Conservation (phyloP, 2,329 filamentous ascomycete genomes). For the Ophiocordyceps camponoti-rufipedis region DNA sequence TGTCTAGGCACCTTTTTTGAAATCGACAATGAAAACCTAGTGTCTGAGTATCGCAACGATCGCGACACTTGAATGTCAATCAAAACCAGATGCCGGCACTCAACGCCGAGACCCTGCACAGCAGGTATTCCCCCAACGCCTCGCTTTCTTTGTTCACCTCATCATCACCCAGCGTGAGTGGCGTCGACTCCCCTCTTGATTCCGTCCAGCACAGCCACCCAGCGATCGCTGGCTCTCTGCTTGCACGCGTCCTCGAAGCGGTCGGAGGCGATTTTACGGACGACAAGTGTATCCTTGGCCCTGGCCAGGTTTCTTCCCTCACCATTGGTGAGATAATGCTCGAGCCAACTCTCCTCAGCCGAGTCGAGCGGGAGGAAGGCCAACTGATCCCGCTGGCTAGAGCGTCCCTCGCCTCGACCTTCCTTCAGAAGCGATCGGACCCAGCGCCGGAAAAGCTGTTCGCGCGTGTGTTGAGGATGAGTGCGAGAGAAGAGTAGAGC, state of each 20-base stretch:
- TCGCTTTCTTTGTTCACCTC: not conserved
- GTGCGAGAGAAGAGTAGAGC: slow-evolving; percentile 56
- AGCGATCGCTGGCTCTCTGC: slow-evolving; percentile 23
- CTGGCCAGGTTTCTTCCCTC: slow-evolving; percentile 45
- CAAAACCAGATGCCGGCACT: not conserved
- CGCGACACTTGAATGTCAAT: too few species aligned
- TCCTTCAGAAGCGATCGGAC: slow-evolving; percentile 37
- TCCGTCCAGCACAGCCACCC: slow-evolving; percentile 31
- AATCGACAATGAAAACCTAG: too few species aligned
- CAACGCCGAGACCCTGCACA: slow-evolving; percentile 3
- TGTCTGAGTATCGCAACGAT: too few species aligned
- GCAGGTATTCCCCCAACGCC: too few species aligned
- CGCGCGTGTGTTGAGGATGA: slow-evolving; percentile 41
- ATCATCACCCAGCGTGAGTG: slow-evolving; percentile 4
- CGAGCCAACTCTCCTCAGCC: slow-evolving; percentile 58
- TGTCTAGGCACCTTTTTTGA: too few species aligned
- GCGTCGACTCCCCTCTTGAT: slow-evolving; percentile 22
- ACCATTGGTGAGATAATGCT: slow-evolving; percentile 45
- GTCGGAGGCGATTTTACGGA: slow-evolving; percentile 54
- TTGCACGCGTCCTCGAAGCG: slow-evolving; percentile 30
- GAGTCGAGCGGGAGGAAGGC: slow-evolving; percentile 53
- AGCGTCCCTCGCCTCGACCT: slow-evolving; percentile 18
- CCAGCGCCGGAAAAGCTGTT: slow-evolving; percentile 47
- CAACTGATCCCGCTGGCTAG: slow-evolving; percentile 46
- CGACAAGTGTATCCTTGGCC: slow-evolving; percentile 55